Conservation (phyloP, 2,329 filamentous ascomycete species). For the Neonectria ditissima region DNA sequence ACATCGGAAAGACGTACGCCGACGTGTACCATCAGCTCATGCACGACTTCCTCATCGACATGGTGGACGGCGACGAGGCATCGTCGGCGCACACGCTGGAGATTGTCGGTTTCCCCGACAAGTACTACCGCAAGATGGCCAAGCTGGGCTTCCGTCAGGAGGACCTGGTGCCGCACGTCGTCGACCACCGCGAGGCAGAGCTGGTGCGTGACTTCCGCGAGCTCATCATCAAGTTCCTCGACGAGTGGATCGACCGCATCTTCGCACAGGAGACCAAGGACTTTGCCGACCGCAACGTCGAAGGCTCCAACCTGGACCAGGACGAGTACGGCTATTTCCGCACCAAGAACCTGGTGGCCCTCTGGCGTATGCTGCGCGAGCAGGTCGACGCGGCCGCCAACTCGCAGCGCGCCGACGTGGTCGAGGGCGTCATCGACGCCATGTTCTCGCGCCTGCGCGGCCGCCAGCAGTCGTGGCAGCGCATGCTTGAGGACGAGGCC, state of each 20-base stretch:
- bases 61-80: constrained; percentile 87
- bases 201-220: constrained; percentile 93
- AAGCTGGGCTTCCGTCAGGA: constrained; percentile 84
- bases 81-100: constrained; percentile 88
- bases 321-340: constrained; percentile 93
- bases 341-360: constrained; percentile 89
- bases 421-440: constrained; percentile 94
- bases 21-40: constrained; percentile 93
- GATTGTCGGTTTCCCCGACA: constrained; percentile 94
- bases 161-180: constrained; percentile 84
- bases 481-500: constrained; percentile 88
- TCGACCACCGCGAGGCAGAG: constrained; percentile 91
- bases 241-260: constrained; percentile 98
- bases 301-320: constrained; percentile 81
- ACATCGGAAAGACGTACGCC: constrained; percentile 89
- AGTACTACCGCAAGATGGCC: constrained; percentile 95
- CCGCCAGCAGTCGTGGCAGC: constrained; percentile 88
- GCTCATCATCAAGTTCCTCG: constrained; percentile 94
- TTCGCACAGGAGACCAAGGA: constrained; percentile 83
- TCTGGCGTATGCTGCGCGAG: constrained; percentile 98
- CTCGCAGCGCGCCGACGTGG: constrained; percentile 88
- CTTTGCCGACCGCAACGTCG: constrained; percentile 81
- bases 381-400: constrained; percentile 88
- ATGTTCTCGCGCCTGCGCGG: constrained; percentile 90
- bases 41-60: constrained; percentile 89